These are phyloP conservation scores for Penicillium sp. DNA, from an alignment of 2,329 filamentous ascomycete genomes.

Conservation along the genomic window DNA sequence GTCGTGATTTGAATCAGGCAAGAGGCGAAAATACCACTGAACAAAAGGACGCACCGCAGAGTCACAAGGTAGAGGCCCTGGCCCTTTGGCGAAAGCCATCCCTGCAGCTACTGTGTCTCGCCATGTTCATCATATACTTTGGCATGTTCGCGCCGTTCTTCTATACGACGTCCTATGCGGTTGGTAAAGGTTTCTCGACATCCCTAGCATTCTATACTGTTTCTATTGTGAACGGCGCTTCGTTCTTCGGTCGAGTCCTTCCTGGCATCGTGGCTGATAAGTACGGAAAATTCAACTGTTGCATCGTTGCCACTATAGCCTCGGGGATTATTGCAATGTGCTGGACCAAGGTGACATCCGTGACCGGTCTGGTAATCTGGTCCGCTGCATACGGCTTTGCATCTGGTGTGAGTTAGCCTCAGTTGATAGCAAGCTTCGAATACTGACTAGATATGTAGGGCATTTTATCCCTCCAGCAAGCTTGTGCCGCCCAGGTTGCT, in stretches of 20 bases:
- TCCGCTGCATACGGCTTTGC: constrained; percentile 41
- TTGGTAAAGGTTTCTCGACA: constrained; percentile 22
- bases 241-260: constrained; percentile 32
- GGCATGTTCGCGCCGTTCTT: constrained; percentile 37
- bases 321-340: constrained; percentile 39
- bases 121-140: constrained; percentile 32
- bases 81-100: constrained; percentile 16
- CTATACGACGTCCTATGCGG: constrained; percentile 28
- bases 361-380: constrained; percentile 40
- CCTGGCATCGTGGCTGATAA: constrained; percentile 32
- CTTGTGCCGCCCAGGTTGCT: constrained; percentile 40
- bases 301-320: constrained; percentile 22
- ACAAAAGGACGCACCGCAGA: background rate
- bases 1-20: background rate
- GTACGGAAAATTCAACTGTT: constrained; percentile 29
- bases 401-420: constrained; percentile 32
- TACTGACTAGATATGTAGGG: constrained; percentile 24
- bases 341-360: constrained; percentile 37
- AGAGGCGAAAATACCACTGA: background rate
- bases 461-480: constrained; percentile 41
- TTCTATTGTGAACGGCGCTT: constrained; percentile 33
- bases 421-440: background rate
- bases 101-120: constrained; percentile 23
- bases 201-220: constrained; percentile 33
- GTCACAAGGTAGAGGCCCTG: constrained; percentile 4